A percentile compares a stretch with the other conserved stretches of the same genome.
These are phyloP conservation scores for Clonostachys rhizophaga DNA, from an alignment of 2,329 filamentous ascomycete genomes.

Conservation along the genomic window DNA sequence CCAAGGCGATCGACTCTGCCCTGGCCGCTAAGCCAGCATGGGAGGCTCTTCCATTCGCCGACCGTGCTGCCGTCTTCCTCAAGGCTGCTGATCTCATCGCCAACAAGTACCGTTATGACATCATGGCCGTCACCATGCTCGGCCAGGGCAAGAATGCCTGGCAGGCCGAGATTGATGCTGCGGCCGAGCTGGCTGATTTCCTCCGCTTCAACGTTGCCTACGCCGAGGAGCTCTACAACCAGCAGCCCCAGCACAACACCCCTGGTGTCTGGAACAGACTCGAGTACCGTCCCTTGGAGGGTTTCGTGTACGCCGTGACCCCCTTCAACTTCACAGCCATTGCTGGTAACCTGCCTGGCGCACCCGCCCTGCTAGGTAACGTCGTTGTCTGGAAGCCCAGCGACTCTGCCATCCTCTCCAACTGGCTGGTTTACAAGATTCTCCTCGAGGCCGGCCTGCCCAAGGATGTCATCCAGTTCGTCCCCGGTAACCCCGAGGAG, in stretches of 20 bases:
- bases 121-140: slow-evolving; percentile 94
- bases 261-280: slow-evolving; percentile 87
- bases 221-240: slow-evolving; percentile 82
- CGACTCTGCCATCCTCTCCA: slow-evolving; percentile 80
- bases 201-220: slow-evolving; percentile 92
- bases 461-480: slow-evolving; percentile 85
- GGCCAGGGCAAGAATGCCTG: slow-evolving; percentile 98
- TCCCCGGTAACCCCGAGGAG: slow-evolving; percentile 81
- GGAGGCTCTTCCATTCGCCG: slow-evolving; percentile 82
- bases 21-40: slow-evolving; percentile 82
- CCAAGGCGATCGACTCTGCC: slow-evolving; percentile 75
- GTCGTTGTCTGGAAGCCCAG: slow-evolving; percentile 98
- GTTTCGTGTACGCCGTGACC: slow-evolving; percentile 90
- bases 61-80: slow-evolving; percentile 88
- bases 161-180: slow-evolving; percentile 98
- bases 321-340: slow-evolving; percentile 99
- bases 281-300: slow-evolving; percentile 86
- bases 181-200: slow-evolving; percentile 90
- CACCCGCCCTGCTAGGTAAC: slow-evolving; percentile 86
- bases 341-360: slow-evolving; percentile 77
- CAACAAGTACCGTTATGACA: slow-evolving; percentile 91
- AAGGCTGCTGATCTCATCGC: slow-evolving; percentile 91
- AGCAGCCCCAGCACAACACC: slow-evolving; percentile 81
- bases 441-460: slow-evolving; percentile 88
- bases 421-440: slow-evolving; percentile 87